phyloP scores from a whole-genome alignment of 176 grass and related monocot genomes.

The Juncus effusus region DNA sequence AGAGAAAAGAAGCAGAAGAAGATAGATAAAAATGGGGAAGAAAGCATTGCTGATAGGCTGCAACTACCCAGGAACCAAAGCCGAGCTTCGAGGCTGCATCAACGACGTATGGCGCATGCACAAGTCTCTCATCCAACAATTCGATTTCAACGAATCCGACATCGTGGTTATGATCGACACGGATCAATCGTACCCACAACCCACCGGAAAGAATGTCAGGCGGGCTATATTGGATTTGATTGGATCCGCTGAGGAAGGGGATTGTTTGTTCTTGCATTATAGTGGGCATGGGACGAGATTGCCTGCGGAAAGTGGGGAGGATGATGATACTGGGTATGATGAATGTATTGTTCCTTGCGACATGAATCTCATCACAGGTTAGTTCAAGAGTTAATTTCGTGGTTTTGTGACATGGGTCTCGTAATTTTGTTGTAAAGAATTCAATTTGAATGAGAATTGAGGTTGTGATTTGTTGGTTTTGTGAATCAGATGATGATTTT shows the following conservation, averaged over 20 bases:
- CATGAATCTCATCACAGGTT: conserved; percentile 98
- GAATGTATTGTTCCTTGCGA: conserved; percentile 97
- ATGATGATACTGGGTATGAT: conserved; percentile 92
- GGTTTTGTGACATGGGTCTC: no score
- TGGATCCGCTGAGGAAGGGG: conserved; percentile 43
- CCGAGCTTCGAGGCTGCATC: conserved; percentile 89
- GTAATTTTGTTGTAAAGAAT: neutral
- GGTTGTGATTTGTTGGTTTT: neutral
- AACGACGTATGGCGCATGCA: conserved; percentile 92
- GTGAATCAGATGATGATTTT: conserved; percentile 70
- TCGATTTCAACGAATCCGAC: conserved; percentile 62
- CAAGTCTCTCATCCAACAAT: conserved; percentile 61
- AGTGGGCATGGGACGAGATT: conserved; percentile 90
- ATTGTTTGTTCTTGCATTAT: conserved; percentile 93
- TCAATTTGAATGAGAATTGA: no score
- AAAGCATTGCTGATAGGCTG: conserved; percentile 71
- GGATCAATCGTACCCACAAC: conserved; percentile 47
- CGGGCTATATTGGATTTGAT: conserved; percentile 45
- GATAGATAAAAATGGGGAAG: conserved; percentile 46
- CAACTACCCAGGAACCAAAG: conserved; percentile 95
- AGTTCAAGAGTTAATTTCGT: neutral
- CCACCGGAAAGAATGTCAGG: conserved; percentile 84
- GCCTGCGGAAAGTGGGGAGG: conserved; percentile 73
- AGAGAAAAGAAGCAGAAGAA: neutral
- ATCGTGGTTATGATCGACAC: conserved; percentile 71